Conservation (phyloP, 305 asterid genomes). For the Withania somnifera region DNA sequence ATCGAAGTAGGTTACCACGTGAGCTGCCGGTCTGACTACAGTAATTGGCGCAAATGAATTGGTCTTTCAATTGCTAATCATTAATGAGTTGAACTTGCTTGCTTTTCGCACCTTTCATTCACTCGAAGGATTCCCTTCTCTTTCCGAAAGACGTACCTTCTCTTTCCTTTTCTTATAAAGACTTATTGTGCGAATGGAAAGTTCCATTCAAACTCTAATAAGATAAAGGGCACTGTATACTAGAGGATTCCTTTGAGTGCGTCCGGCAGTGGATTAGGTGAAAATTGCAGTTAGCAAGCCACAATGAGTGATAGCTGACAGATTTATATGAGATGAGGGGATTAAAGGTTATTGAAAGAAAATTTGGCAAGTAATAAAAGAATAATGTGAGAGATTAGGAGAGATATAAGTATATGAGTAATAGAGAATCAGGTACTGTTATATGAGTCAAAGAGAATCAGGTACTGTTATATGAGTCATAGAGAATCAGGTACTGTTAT, state of each 20-base stretch:
- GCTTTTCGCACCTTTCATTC: not conserved
- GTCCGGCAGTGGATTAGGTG: not conserved
- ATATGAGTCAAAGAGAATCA: not conserved
- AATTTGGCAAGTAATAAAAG: not conserved
- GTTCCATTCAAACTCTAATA: not conserved
- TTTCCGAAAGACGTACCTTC: not conserved
- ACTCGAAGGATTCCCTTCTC: not conserved
- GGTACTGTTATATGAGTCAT: not conserved
- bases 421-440: not conserved
- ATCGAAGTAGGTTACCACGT: not conserved
- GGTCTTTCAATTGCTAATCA: not conserved
- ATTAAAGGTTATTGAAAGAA: not conserved
- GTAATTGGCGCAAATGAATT: not conserved
- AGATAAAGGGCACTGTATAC: not conserved
- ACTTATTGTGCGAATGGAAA: not conserved
- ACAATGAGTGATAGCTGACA: not conserved
- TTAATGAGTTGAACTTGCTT: not conserved
- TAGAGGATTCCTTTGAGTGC: not conserved
- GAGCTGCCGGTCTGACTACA: not conserved
- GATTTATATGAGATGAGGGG: not conserved
- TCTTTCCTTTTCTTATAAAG: not conserved
- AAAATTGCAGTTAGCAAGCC: not conserved
- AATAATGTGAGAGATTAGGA: not conserved
- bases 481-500: not conserved
- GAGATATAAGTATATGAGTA: not conserved